Evolutionary conservation across 169 alveolate species (phyloP).

Genomic region (Toxoplasma gondii): DNA sequence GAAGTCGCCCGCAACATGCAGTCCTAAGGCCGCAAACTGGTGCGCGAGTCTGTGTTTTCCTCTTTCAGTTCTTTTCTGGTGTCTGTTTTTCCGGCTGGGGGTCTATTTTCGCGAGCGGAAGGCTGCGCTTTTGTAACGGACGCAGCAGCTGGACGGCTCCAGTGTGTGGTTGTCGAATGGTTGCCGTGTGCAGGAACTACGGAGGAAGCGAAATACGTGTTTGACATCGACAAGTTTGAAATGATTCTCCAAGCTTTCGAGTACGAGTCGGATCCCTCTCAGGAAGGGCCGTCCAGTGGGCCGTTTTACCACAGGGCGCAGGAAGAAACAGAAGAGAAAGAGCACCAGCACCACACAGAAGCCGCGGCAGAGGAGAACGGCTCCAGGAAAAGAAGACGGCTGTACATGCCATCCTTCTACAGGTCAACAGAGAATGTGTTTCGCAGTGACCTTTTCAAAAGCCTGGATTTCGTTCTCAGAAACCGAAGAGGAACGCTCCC

Average conservation of each 20-base stretch:
- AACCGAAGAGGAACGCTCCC: not conserved
- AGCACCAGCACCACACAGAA: not conserved
- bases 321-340: not conserved
- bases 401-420: conserved; percentile 11
- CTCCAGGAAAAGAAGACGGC: not conserved
- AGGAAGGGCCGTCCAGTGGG: conserved; percentile 2
- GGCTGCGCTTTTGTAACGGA: not conserved
- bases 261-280: conserved; percentile 42
- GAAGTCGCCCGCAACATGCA: too few relatives aligned
- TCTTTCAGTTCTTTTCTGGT: too few relatives aligned
- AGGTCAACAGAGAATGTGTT: conserved; percentile 1
- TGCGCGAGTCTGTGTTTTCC: too few relatives aligned
- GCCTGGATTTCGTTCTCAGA: conserved; percentile 12
- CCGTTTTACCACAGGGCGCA: not conserved
- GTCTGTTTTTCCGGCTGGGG: too few relatives aligned
- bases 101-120: too few relatives aligned
- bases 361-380: not conserved
- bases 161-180: too few relatives aligned
- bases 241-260: conserved; percentile 66
- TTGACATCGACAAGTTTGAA: conserved; percentile 62
- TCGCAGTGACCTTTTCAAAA: not conserved
- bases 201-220: conserved; percentile 41
- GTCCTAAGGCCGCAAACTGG: too few relatives aligned
- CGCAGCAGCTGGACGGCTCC: too few relatives aligned
- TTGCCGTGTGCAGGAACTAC: conserved; percentile 16